Percentiles rank a stretch among this genome's conserved stretches.
Conservation (phyloP, 225 moss, liverwort and hornwort species). For the Anthoceros angustus region DNA sequence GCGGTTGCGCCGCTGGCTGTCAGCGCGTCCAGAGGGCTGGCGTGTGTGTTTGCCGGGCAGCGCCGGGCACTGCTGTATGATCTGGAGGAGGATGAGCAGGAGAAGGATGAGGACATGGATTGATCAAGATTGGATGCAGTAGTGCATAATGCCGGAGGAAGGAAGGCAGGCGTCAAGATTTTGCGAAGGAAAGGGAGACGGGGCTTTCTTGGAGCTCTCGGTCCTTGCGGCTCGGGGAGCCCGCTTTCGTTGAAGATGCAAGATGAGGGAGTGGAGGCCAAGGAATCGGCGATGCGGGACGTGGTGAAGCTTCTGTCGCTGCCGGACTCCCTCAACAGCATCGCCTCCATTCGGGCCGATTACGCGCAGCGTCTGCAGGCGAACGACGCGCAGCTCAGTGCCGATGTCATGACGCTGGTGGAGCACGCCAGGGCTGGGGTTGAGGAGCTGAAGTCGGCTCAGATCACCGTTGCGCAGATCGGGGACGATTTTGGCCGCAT, state of each 20-base stretch:
- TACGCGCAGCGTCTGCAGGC: background rate
- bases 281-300: background rate
- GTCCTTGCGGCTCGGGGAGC: no score
- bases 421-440: conserved; percentile 2
- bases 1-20: conserved; percentile 77
- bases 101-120: conserved; percentile 54
- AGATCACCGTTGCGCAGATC: background rate
- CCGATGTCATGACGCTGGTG: background rate
- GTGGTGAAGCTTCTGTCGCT: background rate
- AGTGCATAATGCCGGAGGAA: no score
- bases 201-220: no score
- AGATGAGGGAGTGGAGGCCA: conserved; percentile 1
- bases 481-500: background rate
- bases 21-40: conserved; percentile 87
- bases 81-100: conserved; percentile 95
- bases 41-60: conserved; percentile 87
- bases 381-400: background rate
- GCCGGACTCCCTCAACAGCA: background rate
- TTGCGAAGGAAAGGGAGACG: no score
- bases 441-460: background rate
- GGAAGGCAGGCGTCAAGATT: no score
- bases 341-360: background rate
- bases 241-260: background rate
- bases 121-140: conserved; percentile 1
- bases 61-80: conserved; percentile 84